Conservation (phyloP, 2,329 filamentous ascomycete genomes). For the Alternaria consortialis region DNA sequence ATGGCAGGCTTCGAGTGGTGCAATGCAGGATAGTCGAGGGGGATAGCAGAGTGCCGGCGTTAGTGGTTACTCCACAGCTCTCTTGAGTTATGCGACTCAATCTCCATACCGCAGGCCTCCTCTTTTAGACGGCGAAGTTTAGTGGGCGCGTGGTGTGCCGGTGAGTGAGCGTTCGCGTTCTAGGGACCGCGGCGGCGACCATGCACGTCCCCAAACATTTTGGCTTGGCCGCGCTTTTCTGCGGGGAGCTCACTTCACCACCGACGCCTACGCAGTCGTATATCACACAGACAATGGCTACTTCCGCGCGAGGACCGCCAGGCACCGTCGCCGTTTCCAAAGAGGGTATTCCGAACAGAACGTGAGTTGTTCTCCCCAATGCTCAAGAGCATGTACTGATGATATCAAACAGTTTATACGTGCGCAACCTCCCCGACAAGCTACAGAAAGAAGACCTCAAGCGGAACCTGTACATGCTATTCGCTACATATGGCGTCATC, state of each 20-base stretch:
- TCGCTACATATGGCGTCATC: conserved; percentile 91
- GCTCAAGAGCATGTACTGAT: conserved; percentile 23
- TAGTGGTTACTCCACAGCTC: conserved; percentile 1
- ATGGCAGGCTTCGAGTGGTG: neutral
- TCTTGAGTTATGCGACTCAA: conserved; percentile 3
- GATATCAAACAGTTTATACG: conserved; percentile 72
- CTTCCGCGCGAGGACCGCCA: conserved; percentile 35
- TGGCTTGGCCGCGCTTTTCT: conserved; percentile 34
- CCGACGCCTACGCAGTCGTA: conserved; percentile 18
- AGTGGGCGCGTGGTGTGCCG: neutral
- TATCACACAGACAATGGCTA: conserved; percentile 33
- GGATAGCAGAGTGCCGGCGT: neutral
- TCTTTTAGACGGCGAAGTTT: conserved; percentile 3
- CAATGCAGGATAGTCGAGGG: neutral
- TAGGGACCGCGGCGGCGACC: conserved; percentile 4
- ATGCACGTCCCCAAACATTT: conserved; percentile 27
- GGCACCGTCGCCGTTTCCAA: conserved; percentile 30
- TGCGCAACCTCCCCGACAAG: conserved; percentile 88
- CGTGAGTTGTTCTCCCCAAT: conserved; percentile 33
- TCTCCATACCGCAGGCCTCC: conserved; percentile 12
- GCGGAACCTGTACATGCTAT: conserved; percentile 88
- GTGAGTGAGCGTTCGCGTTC: neutral
- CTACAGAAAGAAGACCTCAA: conserved; percentile 88
- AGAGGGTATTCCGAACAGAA: conserved; percentile 42
- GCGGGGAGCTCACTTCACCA: conserved; percentile 35